Percentiles rank a stretch among this genome's conserved stretches.
These are phyloP conservation scores for Leptodermis oblonga DNA, from an alignment of 257 asterid species.

Conservation along the genomic window DNA sequence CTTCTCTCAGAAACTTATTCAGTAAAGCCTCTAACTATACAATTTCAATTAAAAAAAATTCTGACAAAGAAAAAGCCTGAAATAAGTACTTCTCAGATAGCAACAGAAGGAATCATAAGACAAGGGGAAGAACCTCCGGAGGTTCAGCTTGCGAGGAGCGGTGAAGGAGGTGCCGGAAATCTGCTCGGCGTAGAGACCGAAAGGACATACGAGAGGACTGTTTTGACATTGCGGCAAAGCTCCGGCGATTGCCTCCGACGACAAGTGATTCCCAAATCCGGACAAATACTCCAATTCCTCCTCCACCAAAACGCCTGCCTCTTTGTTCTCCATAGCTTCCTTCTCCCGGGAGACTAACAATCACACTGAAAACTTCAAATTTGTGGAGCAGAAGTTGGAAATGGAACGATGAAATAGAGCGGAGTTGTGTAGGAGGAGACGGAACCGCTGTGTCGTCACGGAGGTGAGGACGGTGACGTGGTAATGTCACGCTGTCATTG, in stretches of 20 bases:
- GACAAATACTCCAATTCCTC: conserved; percentile 58
- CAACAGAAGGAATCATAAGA: background rate
- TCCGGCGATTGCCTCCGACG: conserved; percentile 86
- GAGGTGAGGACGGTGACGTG: too few relatives aligned
- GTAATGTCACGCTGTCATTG: background rate
- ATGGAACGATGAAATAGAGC: background rate
- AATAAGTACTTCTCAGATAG: background rate
- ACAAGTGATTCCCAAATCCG: conserved; percentile 80
- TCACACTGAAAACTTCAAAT: background rate
- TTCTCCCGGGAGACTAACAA: background rate
- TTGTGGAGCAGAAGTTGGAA: conserved; percentile 1
- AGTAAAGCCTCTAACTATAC: background rate
- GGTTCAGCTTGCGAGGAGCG: conserved; percentile 87
- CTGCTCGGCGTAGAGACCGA: conserved; percentile 94
- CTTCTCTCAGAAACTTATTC: background rate
- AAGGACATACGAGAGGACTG: conserved; percentile 79
- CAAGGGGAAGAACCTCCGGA: conserved; percentile 46
- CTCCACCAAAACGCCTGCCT: too few relatives aligned
- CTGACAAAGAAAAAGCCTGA: background rate
- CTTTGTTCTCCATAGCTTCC: conserved; percentile 24
- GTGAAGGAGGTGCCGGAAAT: conserved; percentile 97
- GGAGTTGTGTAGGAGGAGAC: too few relatives aligned
- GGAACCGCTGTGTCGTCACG: too few relatives aligned
- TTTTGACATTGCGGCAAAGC: conserved; percentile 82
- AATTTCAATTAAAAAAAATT: background rate